Percentiles rank a stretch among this genome's conserved stretches.
phyloP scores from a whole-genome alignment of 495 filamentous ascomycete species.

The Penicillium paradoxum region DNA sequence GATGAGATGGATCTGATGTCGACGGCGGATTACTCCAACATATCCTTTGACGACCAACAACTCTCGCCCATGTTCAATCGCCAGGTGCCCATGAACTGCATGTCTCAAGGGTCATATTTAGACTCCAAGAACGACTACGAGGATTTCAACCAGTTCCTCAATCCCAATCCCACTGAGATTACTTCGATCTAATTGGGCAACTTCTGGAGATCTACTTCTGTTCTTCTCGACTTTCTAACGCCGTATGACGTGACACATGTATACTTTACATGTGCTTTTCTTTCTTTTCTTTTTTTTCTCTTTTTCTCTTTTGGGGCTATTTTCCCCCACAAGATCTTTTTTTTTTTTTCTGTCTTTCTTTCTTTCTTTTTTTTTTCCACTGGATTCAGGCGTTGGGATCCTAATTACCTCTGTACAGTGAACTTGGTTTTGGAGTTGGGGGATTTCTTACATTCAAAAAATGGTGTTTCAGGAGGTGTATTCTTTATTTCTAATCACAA shows the following conservation, averaged over 20 bases:
- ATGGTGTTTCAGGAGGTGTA: constrained; percentile 5
- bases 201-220: constrained; percentile 9
- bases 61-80: constrained; percentile 39
- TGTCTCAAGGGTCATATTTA: constrained; percentile 25
- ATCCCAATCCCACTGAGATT: constrained; percentile 41
- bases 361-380: too few relatives aligned
- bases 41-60: constrained; percentile 36
- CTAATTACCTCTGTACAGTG: constrained; percentile 26
- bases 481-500: not conserved
- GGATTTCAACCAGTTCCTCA: constrained; percentile 43
- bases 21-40: constrained; percentile 28
- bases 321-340: constrained; percentile 8
- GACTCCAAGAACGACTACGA: constrained; percentile 36
- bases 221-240: constrained; percentile 15
- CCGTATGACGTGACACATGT: constrained; percentile 39
- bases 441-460: constrained; percentile 3
- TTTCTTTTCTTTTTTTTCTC: too few relatives aligned
- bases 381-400: constrained; percentile 14
- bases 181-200: constrained; percentile 42
- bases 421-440: constrained; percentile 11
- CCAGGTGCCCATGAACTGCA: constrained; percentile 36
- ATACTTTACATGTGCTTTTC: constrained; percentile 30
- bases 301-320: constrained; percentile 17
- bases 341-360: too few relatives aligned
- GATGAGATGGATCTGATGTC: constrained; percentile 43